Evolutionary conservation across 257 asterid genomes (phyloP).

Genomic region (Plantago ovata): DNA sequence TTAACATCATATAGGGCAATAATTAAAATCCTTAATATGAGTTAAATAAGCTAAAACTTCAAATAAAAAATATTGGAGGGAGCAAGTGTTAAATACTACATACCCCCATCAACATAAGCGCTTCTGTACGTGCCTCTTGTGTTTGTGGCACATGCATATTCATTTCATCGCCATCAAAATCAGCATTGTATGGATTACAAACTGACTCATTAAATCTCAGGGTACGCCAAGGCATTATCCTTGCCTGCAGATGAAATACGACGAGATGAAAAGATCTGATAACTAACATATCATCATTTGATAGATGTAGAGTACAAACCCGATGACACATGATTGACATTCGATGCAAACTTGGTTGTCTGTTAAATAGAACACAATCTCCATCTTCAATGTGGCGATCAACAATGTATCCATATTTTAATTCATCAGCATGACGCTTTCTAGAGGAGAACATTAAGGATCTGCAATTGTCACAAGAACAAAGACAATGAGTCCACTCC

Average conservation of each 20-base stretch:
- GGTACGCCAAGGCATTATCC: slow-evolving; percentile 99
- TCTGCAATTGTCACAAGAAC: slow-evolving; percentile 36
- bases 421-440: slow-evolving; percentile 74
- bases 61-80: too few species aligned
- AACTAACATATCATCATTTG: neutral
- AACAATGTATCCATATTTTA: slow-evolving; percentile 76
- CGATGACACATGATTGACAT: slow-evolving; percentile 96
- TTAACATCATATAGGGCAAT: too few species aligned
- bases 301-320: slow-evolving; percentile 39
- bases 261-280: slow-evolving; percentile 18
- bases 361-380: slow-evolving; percentile 72
- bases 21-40: neutral
- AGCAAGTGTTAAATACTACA: slow-evolving; percentile 14
- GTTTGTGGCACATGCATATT: slow-evolving; percentile 99
- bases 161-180: slow-evolving; percentile 99
- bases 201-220: slow-evolving; percentile 95
- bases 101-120: slow-evolving; percentile 95
- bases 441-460: slow-evolving; percentile 48
- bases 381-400: slow-evolving; percentile 94
- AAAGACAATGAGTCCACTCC: slow-evolving; percentile 5
- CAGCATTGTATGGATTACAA: slow-evolving; percentile 98
- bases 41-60: neutral
- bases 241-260: slow-evolving; percentile 58
- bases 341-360: slow-evolving; percentile 97
- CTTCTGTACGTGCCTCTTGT: slow-evolving; percentile 97